Evolutionary conservation across 306 rosid species (phyloP).

Genomic region (Phaseolus lunatus): DNA sequence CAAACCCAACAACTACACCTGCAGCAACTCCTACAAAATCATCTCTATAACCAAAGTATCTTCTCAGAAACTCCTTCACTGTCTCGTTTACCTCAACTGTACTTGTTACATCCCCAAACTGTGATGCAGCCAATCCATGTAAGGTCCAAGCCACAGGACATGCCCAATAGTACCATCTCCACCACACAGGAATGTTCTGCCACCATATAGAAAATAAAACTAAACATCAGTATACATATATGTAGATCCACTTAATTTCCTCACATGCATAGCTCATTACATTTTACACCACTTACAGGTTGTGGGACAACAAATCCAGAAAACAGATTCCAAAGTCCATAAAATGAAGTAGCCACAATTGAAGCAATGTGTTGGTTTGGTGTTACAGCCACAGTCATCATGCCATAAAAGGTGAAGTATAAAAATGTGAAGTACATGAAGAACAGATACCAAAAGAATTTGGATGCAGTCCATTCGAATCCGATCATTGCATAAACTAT

Average conservation of each 20-base stretch:
- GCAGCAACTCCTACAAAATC: slow-evolving; percentile 56
- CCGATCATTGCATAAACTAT: slow-evolving; percentile 75
- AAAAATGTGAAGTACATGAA: slow-evolving; percentile 70
- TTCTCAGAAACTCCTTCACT: slow-evolving; percentile 49
- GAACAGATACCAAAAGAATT: slow-evolving; percentile 73
- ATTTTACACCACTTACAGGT: slow-evolving; percentile 50
- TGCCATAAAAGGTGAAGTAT: slow-evolving; percentile 76
- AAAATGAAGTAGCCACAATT: slow-evolving; percentile 60
- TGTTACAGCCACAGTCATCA: slow-evolving; percentile 75
- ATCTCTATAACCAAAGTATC: slow-evolving; percentile 54
- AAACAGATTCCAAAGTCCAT: slow-evolving; percentile 70
- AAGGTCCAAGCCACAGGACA: slow-evolving; percentile 77
- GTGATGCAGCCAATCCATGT: slow-evolving; percentile 69
- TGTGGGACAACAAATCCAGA: slow-evolving; percentile 72
- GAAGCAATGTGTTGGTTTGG: slow-evolving; percentile 71
- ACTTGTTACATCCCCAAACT: slow-evolving; percentile 58
- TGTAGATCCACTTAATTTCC: not conserved
- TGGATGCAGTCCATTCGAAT: slow-evolving; percentile 58
- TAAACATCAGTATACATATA: not conserved
- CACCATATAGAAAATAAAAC: not conserved
- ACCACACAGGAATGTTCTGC: slow-evolving; percentile 75
- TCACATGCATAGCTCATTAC: not conserved
- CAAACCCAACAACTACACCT: slow-evolving; percentile 41
- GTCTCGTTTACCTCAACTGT: slow-evolving; percentile 41
- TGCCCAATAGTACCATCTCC: slow-evolving; percentile 83